Percentiles rank a stretch among this genome's conserved stretches.
Conservation (phyloP, 2,329 filamentous ascomycete genomes). For the Neopestalotiopsis rosae region DNA sequence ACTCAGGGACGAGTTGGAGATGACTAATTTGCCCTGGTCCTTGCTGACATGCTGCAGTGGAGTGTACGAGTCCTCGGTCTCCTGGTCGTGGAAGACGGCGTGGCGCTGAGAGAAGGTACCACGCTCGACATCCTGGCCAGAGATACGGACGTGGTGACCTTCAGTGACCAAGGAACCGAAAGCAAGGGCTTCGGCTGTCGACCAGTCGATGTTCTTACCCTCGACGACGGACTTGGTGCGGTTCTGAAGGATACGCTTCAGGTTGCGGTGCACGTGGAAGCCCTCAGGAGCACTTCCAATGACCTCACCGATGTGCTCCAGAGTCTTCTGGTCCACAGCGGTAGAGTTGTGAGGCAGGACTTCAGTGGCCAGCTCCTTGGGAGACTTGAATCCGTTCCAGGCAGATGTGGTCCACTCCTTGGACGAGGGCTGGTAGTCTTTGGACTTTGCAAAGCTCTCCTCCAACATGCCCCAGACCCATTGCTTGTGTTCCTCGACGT, state of each 20-base stretch:
- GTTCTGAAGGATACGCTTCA: constrained; percentile 92
- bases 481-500: constrained; percentile 98
- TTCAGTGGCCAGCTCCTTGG: constrained; percentile 95
- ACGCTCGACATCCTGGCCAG: constrained; percentile 98
- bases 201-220: constrained; percentile 96
- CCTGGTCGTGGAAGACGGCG: constrained; percentile 96
- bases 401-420: constrained; percentile 99
- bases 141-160: constrained; percentile 96
- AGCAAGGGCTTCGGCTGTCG: constrained; percentile 93
- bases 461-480: constrained; percentile 99
- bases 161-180: constrained; percentile 91
- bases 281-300: constrained; percentile 82
- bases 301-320: constrained; percentile 82
- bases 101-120: constrained; percentile 99
- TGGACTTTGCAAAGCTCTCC: constrained; percentile 95
- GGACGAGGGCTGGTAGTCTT: constrained; percentile 93
- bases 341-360: constrained; percentile 91
- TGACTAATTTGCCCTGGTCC: constrained; percentile 94
- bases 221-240: constrained; percentile 91
- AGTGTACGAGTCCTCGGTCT: constrained; percentile 90
- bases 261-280: constrained; percentile 90
- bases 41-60: constrained; percentile 88
- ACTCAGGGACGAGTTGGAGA: constrained; percentile 90
- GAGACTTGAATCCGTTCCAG: constrained; percentile 99
- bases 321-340: constrained; percentile 71